These are phyloP conservation scores for Umbellularia californica DNA, from an alignment of 164 flowering plant genomes.

Conservation along the genomic window DNA sequence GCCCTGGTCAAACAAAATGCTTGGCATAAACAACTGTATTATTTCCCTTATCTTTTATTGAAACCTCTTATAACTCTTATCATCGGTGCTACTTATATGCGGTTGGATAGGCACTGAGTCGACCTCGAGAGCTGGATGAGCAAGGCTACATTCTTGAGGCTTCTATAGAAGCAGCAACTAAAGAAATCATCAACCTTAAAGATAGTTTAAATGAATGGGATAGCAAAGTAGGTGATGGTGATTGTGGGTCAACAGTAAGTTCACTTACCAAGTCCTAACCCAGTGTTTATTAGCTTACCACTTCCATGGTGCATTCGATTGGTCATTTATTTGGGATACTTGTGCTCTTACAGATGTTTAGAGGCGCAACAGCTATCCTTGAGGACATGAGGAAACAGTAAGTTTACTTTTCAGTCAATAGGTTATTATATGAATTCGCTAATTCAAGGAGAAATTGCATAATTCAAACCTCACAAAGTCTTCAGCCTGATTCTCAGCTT, in stretches of 20 bases:
- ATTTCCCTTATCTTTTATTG: neutral
- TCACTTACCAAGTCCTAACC: neutral
- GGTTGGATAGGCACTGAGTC: constrained; percentile 36
- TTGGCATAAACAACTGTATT: too few relatives aligned
- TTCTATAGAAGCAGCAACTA: constrained; percentile 85
- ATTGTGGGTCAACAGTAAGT: constrained; percentile 95
- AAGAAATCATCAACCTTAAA: constrained; percentile 51
- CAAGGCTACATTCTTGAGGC: constrained; percentile 68
- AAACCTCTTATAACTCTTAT: neutral
- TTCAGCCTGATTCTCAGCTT: too few relatives aligned
- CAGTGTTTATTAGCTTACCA: neutral
- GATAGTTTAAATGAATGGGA: constrained; percentile 89
- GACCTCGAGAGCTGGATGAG: constrained; percentile 53
- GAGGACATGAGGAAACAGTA: constrained; percentile 77
- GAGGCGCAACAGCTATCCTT: constrained; percentile 74
- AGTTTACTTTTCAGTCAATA: constrained; percentile 20
- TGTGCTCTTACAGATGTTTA: constrained; percentile 60
- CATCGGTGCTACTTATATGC: neutral
- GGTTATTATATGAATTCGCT: neutral
- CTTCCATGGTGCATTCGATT: constrained; percentile 1
- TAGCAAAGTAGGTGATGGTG: constrained; percentile 90
- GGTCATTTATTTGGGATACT: constrained; percentile 7
- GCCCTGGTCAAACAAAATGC: too few relatives aligned
- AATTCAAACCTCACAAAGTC: too few relatives aligned
- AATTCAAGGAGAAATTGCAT: neutral